Evolutionary conservation across 306 rosid species (phyloP).

Genomic region (Cicer yamashitae): DNA sequence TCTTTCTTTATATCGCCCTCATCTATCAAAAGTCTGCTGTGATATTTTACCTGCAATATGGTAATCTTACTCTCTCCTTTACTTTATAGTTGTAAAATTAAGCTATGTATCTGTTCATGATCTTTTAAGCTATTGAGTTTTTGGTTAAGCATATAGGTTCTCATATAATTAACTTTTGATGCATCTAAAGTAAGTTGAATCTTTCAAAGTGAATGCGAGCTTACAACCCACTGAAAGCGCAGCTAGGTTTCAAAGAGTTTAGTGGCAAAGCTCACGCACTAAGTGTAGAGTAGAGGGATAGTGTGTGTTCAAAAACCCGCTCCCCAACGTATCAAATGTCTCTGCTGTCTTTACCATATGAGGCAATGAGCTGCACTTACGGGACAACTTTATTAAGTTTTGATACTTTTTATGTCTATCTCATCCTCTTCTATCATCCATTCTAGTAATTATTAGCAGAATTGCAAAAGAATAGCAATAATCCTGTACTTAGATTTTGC

Average conservation of each 20-base stretch:
- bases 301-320: too few species aligned
- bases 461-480: conserved; percentile 23
- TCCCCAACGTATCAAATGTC: too few species aligned
- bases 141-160: conserved; percentile 10
- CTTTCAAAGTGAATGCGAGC: conserved; percentile 33
- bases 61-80: neutral
- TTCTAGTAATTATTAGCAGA: conserved; percentile 20
- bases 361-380: too few species aligned
- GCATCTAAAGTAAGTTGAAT: conserved; percentile 17
- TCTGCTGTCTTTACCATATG: too few species aligned
- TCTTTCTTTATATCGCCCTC: neutral
- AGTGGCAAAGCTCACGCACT: too few species aligned
- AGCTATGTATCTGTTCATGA: conserved; percentile 7
- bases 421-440: neutral
- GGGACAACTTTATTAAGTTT: neutral
- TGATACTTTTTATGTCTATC: neutral
- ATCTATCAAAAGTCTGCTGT: neutral
- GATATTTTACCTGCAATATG: conserved; percentile 26
- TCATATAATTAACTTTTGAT: conserved; percentile 23
- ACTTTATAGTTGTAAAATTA: conserved; percentile 10
- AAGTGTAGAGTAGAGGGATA: too few species aligned
- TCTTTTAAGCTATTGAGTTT: conserved; percentile 12
- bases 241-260: neutral
- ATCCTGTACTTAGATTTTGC: conserved; percentile 47
- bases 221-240: conserved; percentile 24